These are phyloP conservation scores for Linanthus parryae DNA, from an alignment of 148 eudicot species.

Conservation along the genomic window DNA sequence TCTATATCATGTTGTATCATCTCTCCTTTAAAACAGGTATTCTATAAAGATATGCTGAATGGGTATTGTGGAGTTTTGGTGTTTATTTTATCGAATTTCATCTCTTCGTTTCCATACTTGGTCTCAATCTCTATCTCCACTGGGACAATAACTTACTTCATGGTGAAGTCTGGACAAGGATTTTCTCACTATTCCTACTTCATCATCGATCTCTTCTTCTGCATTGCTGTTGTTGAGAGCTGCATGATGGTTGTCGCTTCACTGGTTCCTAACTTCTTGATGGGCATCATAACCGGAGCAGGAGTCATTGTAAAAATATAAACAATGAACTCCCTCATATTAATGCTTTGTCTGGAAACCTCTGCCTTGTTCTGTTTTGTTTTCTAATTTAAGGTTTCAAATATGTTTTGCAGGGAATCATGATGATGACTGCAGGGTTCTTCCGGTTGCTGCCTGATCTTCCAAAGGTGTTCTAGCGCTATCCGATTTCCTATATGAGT, in stretches of 20 bases:
- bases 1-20: too few species aligned
- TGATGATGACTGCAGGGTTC: constrained; percentile 95
- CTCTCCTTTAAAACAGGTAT: too few species aligned
- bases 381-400: too few species aligned
- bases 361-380: too few species aligned
- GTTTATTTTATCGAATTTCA: constrained; percentile 65
- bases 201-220: constrained; percentile 22
- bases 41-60: constrained; percentile 60
- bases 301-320: constrained; percentile 64
- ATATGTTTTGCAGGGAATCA: constrained; percentile 58
- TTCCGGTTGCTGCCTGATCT: constrained; percentile 76
- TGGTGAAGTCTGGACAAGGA: constrained; percentile 71
- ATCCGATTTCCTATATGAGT: constrained; percentile 71
- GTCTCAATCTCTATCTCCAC: constrained; percentile 38
- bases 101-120: constrained; percentile 75
- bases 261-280: constrained; percentile 63
- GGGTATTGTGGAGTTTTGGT: constrained; percentile 76
- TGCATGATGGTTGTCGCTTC: constrained; percentile 83
- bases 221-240: constrained; percentile 70
- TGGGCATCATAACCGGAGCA: constrained; percentile 67
- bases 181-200: constrained; percentile 49
- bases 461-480: constrained; percentile 85
- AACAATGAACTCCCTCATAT: not conserved
- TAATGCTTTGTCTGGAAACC: too few species aligned
- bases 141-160: constrained; percentile 58